Evolutionary conservation across 768 basidiomycete genomes (phyloP).

Genomic region (Leucosporidium yakuticum): DNA sequence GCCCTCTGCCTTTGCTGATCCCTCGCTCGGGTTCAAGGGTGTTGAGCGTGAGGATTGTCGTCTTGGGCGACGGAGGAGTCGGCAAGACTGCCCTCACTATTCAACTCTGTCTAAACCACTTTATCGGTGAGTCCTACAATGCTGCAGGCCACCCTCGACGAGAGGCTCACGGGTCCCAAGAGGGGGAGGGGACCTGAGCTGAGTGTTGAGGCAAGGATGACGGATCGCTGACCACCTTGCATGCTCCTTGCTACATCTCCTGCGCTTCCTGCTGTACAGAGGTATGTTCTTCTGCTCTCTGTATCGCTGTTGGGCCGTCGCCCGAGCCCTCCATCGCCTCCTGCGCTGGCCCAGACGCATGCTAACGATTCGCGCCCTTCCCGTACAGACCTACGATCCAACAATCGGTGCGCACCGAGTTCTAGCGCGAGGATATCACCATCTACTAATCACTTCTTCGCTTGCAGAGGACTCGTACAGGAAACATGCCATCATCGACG

Average conservation of each 20-base stretch:
- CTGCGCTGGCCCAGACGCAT: not conserved
- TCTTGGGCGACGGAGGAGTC: slow-evolving; percentile 47
- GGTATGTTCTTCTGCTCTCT: not conserved
- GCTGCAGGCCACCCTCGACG: too few relatives aligned
- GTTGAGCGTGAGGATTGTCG: slow-evolving; percentile 35
- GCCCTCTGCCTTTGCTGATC: too few relatives aligned
- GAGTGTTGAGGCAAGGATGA: too few relatives aligned
- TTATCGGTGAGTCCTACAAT: slow-evolving; percentile 17
- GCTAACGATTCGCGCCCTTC: too few relatives aligned
- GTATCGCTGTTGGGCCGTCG: not conserved
- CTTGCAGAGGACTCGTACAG: slow-evolving; percentile 37
- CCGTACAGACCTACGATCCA: slow-evolving; percentile 38
- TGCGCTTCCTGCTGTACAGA: not conserved
- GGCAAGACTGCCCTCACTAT: slow-evolving; percentile 50
- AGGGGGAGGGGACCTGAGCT: too few relatives aligned
- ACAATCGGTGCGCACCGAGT: slow-evolving; percentile 31
- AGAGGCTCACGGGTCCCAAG: too few relatives aligned
- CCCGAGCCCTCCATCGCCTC: not conserved
- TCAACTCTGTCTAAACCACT: slow-evolving; percentile 39
- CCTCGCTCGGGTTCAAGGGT: too few relatives aligned
- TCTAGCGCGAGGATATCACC: too few relatives aligned
- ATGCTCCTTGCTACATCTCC: not conserved
- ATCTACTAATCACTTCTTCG: not conserved
- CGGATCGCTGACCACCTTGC: not conserved
- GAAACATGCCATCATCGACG: slow-evolving; percentile 37